Conservation (phyloP, 768 basidiomycete genomes). For the Mycena albidolilacea region DNA sequence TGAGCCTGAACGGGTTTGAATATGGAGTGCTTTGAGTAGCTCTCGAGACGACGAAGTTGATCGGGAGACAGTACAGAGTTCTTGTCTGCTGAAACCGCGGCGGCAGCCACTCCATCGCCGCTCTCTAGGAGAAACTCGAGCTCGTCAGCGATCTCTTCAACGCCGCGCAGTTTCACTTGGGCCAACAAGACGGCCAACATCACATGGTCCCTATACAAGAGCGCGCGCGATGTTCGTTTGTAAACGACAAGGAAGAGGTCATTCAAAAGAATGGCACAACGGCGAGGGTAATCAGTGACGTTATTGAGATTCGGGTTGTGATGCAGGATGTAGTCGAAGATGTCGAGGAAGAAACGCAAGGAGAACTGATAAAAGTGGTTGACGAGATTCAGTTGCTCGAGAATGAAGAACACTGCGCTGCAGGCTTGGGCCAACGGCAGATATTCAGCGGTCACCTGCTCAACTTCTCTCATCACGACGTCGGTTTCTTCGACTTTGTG, state of each 20-base stretch:
- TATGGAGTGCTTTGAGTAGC: constrained; percentile 77
- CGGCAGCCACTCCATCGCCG: constrained; percentile 72
- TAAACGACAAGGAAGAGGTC: constrained; percentile 94
- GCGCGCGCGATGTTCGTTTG: constrained; percentile 89
- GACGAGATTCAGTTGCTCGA: constrained; percentile 94
- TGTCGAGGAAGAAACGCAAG: constrained; percentile 96
- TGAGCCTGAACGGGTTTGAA: constrained; percentile 85
- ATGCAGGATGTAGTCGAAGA: constrained; percentile 95
- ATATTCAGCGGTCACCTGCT: constrained; percentile 95
- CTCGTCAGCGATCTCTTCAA: constrained; percentile 87
- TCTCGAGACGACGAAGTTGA: constrained; percentile 77
- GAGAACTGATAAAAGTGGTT: constrained; percentile 99
- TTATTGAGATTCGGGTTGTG: constrained; percentile 92
- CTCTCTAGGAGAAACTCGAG: constrained; percentile 94
- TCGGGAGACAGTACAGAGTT: constrained; percentile 73
- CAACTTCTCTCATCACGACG: constrained; percentile 95
- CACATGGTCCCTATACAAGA: constrained; percentile 91
- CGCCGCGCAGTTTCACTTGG: constrained; percentile 87
- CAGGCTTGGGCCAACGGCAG: constrained; percentile 95
- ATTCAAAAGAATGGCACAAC: constrained; percentile 85
- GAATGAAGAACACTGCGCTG: constrained; percentile 96
- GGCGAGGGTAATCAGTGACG: constrained; percentile 78
- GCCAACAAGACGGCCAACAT: constrained; percentile 93
- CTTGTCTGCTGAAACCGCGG: constrained; percentile 52
- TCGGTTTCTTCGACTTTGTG: constrained; percentile 98